Conservation (phyloP, 495 filamentous ascomycete species). For the Jackrogersella minutella region DNA sequence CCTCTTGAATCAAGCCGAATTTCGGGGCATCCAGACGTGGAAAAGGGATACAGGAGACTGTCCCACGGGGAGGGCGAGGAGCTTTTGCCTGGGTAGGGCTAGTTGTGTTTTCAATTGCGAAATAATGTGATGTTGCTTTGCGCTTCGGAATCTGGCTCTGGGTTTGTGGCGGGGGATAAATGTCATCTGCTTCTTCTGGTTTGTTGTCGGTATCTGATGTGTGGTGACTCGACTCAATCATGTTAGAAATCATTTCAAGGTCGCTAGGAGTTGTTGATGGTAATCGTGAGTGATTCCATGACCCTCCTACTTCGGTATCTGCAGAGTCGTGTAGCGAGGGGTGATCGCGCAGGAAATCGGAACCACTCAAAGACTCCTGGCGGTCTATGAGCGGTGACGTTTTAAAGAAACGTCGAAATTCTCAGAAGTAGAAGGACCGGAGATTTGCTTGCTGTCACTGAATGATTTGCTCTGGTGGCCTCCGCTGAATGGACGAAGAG, state of each 20-base stretch:
- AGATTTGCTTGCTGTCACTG: neutral
- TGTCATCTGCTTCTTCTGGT: neutral
- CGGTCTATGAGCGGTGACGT: conserved; percentile 45
- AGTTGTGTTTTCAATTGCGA: conserved; percentile 38
- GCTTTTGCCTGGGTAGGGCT: conserved; percentile 10
- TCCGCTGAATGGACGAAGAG: neutral
- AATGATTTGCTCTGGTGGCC: neutral
- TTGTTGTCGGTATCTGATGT: neutral
- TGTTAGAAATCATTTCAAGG: neutral
- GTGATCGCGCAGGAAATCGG: conserved; percentile 34
- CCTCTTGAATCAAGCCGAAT: conserved; percentile 88
- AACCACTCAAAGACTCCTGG: conserved; percentile 51
- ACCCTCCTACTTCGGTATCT: conserved; percentile 4
- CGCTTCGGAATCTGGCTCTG: conserved; percentile 21
- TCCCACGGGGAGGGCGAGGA: conserved; percentile 52
- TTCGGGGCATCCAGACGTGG: conserved; percentile 66
- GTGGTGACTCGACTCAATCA: neutral
- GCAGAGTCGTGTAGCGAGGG: neutral
- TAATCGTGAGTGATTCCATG: neutral
- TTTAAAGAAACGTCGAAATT: conserved; percentile 26
- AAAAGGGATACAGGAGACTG: conserved; percentile 72
- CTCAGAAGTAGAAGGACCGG: neutral
- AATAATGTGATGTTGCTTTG: conserved; percentile 56
- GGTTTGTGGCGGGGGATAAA: neutral
- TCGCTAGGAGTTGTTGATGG: neutral